Evolutionary conservation across 306 rosid genomes (phyloP).

Genomic region (Ammopiptanthus mongolicus): DNA sequence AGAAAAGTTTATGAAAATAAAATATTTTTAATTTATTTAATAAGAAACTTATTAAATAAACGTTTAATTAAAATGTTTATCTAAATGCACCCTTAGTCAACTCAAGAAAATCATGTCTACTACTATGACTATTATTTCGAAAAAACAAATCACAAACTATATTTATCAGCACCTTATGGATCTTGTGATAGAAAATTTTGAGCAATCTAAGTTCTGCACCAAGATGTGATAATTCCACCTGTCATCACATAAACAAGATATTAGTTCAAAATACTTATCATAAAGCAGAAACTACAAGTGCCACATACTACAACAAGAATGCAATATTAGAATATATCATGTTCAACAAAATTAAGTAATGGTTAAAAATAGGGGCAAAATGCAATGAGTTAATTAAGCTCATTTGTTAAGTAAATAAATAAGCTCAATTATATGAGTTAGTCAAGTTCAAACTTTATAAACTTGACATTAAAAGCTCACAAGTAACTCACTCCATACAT

Average conservation of each 20-base stretch:
- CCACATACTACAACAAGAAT: background rate
- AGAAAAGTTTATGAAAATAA: no score
- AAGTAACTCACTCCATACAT: no score
- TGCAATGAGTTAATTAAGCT: no score
- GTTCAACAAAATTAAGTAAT: background rate
- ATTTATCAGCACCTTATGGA: conserved; percentile 58
- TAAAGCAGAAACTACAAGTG: background rate
- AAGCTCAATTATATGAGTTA: no score
- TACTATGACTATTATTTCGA: no score
- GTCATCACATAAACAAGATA: conserved; percentile 21
- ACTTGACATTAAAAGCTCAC: no score
- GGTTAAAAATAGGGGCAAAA: background rate
- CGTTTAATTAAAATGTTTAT: no score
- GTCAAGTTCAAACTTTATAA: no score
- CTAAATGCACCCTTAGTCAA: no score
- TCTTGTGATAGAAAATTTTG: conserved; percentile 92
- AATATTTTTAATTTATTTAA: no score
- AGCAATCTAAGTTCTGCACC: conserved; percentile 81
- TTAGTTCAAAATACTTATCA: background rate
- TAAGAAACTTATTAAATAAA: no score
- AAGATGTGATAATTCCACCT: conserved; percentile 85
- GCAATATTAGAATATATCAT: background rate
- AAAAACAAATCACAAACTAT: background rate
- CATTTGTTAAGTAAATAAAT: no score
- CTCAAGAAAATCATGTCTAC: background rate